Base-by-base conservation (phyloP, 768 basidiomycete genomes). In the Collybia nuda region DNA sequence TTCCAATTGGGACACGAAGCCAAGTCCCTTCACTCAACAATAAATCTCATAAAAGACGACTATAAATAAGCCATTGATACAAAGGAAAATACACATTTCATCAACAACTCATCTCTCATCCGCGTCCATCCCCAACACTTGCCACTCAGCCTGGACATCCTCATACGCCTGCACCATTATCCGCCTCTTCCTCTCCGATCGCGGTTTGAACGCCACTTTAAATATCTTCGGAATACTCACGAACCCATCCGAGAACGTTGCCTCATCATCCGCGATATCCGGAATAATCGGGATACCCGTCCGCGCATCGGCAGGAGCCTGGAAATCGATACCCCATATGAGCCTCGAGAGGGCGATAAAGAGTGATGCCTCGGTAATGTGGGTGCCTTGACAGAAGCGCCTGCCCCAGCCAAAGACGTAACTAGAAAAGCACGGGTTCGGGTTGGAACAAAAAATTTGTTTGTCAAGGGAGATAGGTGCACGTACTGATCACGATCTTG, bases 321-420 rank as follows among this genome's bases (percentile, higher is more conserved):
- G 37, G 47, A 59, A 59, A 14, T 55, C 53, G 40, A 59, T 40
- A 3, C 53, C 58, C 58, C 56, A 59, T 17, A 59, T 50, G 22
- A 59, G 39, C 23, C 56, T 40, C 18, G 55, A 50, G 14, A 56
- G 52, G 8, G 39, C 47, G 38, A 48, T 54, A 52, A 58, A 61
- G 6, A 59, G 44, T 17, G 56, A 57, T 18, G 45, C 55, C 35
- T 58, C 59, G n/a, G 65, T 60, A 42, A 63, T 56, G 37, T 50
- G 50, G 18, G 51, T 51, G 2, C 56, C 58, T 11, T 54, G 66
- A 42, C 65, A 67, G 50, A 66, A 60, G 18, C 66, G 62, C 41
- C 67, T 35, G 35, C 66, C 67, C 52, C 62, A 68, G n/a, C 67
- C 59, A 50, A 67, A 70, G 17, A 57, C 53, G 36, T 56, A 56